A percentile compares a stretch with the other conserved stretches of the same genome.
Evolutionary conservation across 176 grass and related monocot species (phyloP).

Genomic region (Hsuehochloa calcarea): DNA sequence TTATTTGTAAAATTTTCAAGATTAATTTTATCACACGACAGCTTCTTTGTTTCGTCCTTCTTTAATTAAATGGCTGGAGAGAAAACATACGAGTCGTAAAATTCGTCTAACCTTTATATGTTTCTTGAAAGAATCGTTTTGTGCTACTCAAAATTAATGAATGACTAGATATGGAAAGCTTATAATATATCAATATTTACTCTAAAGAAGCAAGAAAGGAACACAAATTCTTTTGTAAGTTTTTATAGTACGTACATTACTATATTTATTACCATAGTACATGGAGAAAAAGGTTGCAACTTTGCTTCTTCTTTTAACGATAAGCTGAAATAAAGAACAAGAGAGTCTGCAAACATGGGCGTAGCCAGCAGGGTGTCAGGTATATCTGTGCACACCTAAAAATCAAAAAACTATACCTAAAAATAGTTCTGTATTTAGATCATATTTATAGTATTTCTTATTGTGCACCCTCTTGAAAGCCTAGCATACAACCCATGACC

Average conservation of each 20-base stretch:
- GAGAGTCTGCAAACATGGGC: not conserved
- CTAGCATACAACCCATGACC: no score
- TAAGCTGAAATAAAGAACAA: constrained; percentile 16
- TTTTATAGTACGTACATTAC: not conserved
- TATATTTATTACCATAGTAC: not conserved
- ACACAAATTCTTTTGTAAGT: not conserved
- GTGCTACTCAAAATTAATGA: not conserved
- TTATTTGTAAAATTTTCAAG: not conserved
- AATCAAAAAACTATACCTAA: no score
- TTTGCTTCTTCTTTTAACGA: constrained; percentile 34
- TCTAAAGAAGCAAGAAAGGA: not conserved
- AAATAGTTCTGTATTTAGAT: no score
- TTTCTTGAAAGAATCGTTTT: not conserved
- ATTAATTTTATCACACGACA: not conserved
- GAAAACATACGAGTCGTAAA: not conserved
- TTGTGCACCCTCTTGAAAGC: no score
- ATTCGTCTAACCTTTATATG: not conserved
- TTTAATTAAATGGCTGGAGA: not conserved
- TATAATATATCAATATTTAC: not conserved
- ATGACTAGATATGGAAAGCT: not conserved
- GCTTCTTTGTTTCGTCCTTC: not conserved
- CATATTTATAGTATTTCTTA: no score
- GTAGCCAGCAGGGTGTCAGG: accelerated
- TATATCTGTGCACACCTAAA: no score
- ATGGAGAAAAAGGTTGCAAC: constrained; percentile 29